These are phyloP conservation scores for Herpetospermum pedunculosum DNA, from an alignment of 306 rosid species.

Conservation along the genomic window DNA sequence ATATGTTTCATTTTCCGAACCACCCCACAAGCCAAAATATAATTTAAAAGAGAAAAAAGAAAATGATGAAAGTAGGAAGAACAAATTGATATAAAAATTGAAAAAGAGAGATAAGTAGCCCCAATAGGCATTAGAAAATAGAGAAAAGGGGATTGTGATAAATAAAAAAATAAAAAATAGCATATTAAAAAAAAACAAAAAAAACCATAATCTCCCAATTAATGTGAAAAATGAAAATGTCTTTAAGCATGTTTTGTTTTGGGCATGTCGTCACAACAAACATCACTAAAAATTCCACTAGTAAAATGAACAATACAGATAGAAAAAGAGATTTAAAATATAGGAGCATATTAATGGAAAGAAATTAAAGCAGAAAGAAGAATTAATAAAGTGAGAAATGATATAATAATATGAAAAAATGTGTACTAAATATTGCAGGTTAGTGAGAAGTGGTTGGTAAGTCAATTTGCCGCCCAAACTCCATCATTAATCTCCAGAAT, in stretches of 20 bases:
- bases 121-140: background rate
- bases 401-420: background rate
- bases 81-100: too few species aligned
- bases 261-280: background rate
- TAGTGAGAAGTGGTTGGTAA: conserved; percentile 28
- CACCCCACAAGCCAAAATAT: background rate
- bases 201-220: background rate
- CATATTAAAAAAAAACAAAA: background rate
- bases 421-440: conserved; percentile 19
- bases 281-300: background rate
- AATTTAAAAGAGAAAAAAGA: too few species aligned
- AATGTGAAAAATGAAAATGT: background rate
- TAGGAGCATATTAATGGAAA: background rate
- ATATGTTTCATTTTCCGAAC: background rate
- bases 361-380: background rate
- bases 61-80: too few species aligned
- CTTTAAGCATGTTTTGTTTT: background rate
- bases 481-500: conserved; percentile 20
- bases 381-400: background rate
- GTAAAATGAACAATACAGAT: background rate
- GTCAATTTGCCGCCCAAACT: conserved; percentile 21
- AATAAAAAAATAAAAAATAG: background rate
- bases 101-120: too few species aligned
- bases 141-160: background rate
- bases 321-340: background rate